Evolutionary conservation across 2,329 filamentous ascomycete species (phyloP), one percentile per base, ranked within the genome.

Genomic region (Colletotrichum musae): DNA sequence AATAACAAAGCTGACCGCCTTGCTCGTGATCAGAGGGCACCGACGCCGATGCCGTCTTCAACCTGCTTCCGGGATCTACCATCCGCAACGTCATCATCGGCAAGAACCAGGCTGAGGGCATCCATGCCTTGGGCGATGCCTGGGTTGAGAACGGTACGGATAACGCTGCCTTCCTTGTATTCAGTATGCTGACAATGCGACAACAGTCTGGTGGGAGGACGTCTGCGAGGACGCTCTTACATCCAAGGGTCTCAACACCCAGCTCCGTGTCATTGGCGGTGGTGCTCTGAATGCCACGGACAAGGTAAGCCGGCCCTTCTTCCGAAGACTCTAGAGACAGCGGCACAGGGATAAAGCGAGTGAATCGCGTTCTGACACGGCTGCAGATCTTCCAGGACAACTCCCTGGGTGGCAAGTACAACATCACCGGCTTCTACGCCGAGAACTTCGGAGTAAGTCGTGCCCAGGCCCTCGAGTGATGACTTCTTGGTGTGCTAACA

Each of bases 11-110:
- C 48, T 53, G 10, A 60, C 58, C 3, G 13, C 15, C 21, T 5
- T 26, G 6, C 32, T 36, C 10, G 32, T 36, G 9, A 36, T 0
- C 13, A 68, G 84, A 86, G 73, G 83, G 84, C 21, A 79, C 77
- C 0, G 77, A 79, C 45, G 77, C 77, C 1, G 83, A 84, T 59
- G 72, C 80, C 2, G 80, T 82, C n/a, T 82, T 82, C 63, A 77
- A 80, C 57, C 72, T 82, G 36, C 65, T 78, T 9, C 70, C 79
- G 0, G 80, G 80, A 2, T 75, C 80, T 0, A 81, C 79, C 0
- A 76, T 82, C 39, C 73, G 74, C 36, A 82, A 82, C 57, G 80
- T 81, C 3, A 82, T 82, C 18, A 82, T 82, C 18, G 80, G 80
- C 43, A 74, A 75, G 52, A 71, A 82, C 64, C 79, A 82, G 15